Evolutionary conservation across 257 asterid genomes (phyloP), one percentile per base, ranked within the genome.

Genomic region (Perilla frutescens): DNA sequence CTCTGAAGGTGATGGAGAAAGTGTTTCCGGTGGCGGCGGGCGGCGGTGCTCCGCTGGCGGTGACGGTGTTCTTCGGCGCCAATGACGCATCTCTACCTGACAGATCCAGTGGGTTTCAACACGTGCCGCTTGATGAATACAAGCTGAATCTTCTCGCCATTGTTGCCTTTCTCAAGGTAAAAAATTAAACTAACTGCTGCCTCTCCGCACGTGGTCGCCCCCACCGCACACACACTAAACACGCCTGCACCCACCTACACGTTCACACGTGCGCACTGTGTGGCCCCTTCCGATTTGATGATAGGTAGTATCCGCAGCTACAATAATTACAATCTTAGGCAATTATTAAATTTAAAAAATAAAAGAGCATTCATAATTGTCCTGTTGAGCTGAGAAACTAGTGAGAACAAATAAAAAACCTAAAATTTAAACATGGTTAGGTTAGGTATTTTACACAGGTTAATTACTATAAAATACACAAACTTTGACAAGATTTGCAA

Each of bases 41-140:
- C 56, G 80, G 58, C n/a, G 86, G 63, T 5, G 75, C 70, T 51
- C 91, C 94, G 67, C 26, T 80, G 83, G 91, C 90, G 4, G 91
- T 87, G 77, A 87, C 96, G 71, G 93, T 94, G 81, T 94, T 94
- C 81, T 88, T 94, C 76, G 98, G 99, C 51, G 99, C 99, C 1
- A 94, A 94, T 61, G 99, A 94, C 78, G 99, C 99, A 1, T 68
- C 70, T 65, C 81, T 91, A 32, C 87, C 93, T 0, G 97, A 91
- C 66, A 77, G 93, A 47, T 83, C 44, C 72, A 64, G 83, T 47
- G 82, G 73, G 14, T 88, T 84, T 59, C 97, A 90, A 36, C 93
- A 88, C 90, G 98, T 94, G 72, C 98, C 99, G 2, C 12, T 89
- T 59, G 87, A 87, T 12, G 97, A 93, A 83, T 94, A 85, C 82